Evolutionary conservation across 768 basidiomycete genomes (phyloP), one percentile per base, ranked within the genome.

Genomic region (Phaffia tasmanica): DNA sequence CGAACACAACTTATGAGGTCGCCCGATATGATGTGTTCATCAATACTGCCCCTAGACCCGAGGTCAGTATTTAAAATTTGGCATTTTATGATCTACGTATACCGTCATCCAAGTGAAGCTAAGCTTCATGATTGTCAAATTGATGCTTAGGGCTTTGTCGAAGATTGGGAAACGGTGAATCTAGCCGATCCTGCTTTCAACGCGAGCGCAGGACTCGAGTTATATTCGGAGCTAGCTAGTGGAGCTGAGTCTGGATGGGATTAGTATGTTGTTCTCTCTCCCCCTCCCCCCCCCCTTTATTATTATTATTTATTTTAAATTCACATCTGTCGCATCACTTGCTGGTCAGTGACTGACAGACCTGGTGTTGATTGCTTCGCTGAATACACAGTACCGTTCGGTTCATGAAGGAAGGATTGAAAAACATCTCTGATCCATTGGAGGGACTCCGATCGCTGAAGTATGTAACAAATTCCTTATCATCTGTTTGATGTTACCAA

Each of bases 211-310:
- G 79, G 81, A 51, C 81, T 81, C 0, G 81, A 79, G 0, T 73
- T 97, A n/a, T 95, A 92, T 72, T 82, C 86, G 7, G 88, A 95
- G 73, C 82, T 97, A 25, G 93, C 93, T 0, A 83, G 81, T 63
- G 91, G 89, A 47, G 93, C 90, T 0, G 93, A 97, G 78, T 83
- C 83, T 15, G 89, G 87, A 69, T 75, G 72, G 76, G 79, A 78
- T 78, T 80, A 81, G 35, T 42, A 42, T 42, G 35, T 70, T 80
- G 78, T 63, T 74, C 75, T 4, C 70, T 76, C 35, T 11, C 11
- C 11, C 35, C n/a, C n/a, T n/a, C n/a, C n/a, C n/a, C n/a, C n/a
- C n/a, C n/a, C n/a, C n/a, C n/a, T n/a, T n/a, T n/a, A n/a, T n/a
- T n/a, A n/a, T n/a, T n/a, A n/a, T n/a, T n/a, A n/a, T n/a, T n/a